Conservation (phyloP, 2,329 filamentous ascomycete genomes). For the Ilyonectria sp. region DNA sequence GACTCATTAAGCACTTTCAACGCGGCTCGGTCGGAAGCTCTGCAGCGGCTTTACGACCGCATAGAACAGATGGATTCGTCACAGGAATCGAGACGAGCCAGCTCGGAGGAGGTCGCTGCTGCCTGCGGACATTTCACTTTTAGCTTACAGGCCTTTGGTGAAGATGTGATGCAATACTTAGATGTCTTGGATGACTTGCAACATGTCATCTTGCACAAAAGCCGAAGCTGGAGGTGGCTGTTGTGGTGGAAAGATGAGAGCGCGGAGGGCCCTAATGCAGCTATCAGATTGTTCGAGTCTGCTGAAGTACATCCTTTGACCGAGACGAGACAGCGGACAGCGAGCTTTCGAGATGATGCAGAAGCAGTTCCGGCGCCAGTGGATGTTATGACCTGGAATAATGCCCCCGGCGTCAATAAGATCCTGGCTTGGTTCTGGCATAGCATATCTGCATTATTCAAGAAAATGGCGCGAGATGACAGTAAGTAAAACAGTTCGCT, state of each 20-base stretch:
- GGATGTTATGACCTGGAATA: conserved; percentile 26
- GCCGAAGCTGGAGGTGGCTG: conserved; percentile 85
- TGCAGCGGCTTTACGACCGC: conserved; percentile 84
- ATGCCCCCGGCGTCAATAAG: conserved; percentile 35
- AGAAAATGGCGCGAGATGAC: conserved; percentile 61
- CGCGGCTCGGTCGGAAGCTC: conserved; percentile 89
- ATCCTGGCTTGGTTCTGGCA: conserved; percentile 41
- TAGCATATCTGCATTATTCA: conserved; percentile 54
- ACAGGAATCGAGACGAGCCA: conserved; percentile 78
- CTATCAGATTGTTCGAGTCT: conserved; percentile 58
- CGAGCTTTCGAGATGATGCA: not conserved
- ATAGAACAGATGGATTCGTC: conserved; percentile 74
- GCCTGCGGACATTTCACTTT: conserved; percentile 97
- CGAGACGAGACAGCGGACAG: conserved; percentile 9
- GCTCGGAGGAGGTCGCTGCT: conserved; percentile 93
- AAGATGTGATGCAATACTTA: conserved; percentile 87
- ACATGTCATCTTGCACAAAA: conserved; percentile 73
- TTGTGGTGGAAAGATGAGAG: conserved; percentile 75
- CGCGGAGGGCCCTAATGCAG: conserved; percentile 29
- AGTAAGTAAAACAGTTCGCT: conserved; percentile 56
- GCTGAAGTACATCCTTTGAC: conserved; percentile 40
- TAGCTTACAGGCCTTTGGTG: conserved; percentile 89
- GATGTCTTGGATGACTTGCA: conserved; percentile 89
- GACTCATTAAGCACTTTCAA: conserved; percentile 89
- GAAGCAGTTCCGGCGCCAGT: conserved; percentile 8